These are phyloP conservation scores for Allantophomopsis cytisporea DNA, from an alignment of 2,329 filamentous ascomycete genomes.

Conservation along the genomic window DNA sequence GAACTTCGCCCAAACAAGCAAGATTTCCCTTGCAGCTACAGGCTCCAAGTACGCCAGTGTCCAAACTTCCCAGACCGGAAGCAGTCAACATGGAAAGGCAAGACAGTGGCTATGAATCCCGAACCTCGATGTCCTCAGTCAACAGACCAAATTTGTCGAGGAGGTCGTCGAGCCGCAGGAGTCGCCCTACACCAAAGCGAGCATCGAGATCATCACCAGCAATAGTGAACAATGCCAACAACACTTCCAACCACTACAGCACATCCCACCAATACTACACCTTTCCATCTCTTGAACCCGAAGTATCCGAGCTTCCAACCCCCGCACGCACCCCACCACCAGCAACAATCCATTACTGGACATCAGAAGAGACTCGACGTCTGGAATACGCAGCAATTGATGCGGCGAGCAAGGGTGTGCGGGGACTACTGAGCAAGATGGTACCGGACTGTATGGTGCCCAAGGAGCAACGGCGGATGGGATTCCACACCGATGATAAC, in stretches of 20 bases:
- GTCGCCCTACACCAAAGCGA: slow-evolving; percentile 9
- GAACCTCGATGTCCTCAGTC: slow-evolving; percentile 2
- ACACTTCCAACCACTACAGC: not conserved
- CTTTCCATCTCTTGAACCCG: slow-evolving; percentile 11
- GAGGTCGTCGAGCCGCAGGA: slow-evolving; percentile 3
- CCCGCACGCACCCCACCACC: slow-evolving; percentile 25
- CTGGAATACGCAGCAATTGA: slow-evolving; percentile 56
- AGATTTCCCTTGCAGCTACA: no score
- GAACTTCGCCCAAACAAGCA: no score
- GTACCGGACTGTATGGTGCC: slow-evolving; percentile 48
- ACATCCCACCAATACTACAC: slow-evolving; percentile 14
- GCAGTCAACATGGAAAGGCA: slow-evolving; percentile 12
- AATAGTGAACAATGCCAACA: not conserved
- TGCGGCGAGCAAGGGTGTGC: slow-evolving; percentile 42
- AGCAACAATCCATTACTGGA: slow-evolving; percentile 54
- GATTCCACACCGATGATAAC: slow-evolving; percentile 35
- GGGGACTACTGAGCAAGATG: slow-evolving; percentile 45
- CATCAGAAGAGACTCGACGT: slow-evolving; percentile 45
- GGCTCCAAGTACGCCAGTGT: no score
- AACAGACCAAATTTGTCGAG: not conserved
- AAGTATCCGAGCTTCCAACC: not conserved
- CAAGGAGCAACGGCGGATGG: slow-evolving; percentile 29
- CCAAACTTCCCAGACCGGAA: not conserved
- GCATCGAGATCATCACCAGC: slow-evolving; percentile 6
- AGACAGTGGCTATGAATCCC: slow-evolving; percentile 14